A percentile compares a stretch with the other conserved stretches of the same genome.
Conservation (phyloP, 1,139 yeast species). For the Hanseniaspora gamundiae region DNA sequence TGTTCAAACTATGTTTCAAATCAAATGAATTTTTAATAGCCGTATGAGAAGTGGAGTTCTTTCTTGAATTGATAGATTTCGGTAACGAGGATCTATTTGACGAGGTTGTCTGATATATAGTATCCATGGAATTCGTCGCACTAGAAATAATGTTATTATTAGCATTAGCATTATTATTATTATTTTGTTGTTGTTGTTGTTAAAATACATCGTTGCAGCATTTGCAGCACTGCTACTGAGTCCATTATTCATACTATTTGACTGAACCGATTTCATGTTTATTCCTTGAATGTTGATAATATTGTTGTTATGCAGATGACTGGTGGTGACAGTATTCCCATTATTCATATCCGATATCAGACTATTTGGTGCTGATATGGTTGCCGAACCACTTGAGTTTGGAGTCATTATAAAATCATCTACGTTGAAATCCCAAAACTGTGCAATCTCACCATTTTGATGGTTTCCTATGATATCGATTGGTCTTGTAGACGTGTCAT, state of each 20-base stretch:
- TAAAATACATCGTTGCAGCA: neutral
- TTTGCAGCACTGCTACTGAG: neutral
- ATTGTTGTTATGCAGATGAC: neutral
- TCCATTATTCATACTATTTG: neutral
- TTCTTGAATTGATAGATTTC: neutral
- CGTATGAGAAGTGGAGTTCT: neutral
- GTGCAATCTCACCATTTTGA: constrained; percentile 28
- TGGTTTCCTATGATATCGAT: constrained; percentile 19
- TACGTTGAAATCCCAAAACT: constrained; percentile 25
- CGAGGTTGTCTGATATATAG: neutral
- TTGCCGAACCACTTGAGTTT: constrained; percentile 24
- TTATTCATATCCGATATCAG: constrained; percentile 14
- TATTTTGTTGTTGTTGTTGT: neutral
- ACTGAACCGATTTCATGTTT: neutral
- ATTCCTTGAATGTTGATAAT: neutral
- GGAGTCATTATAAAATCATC: constrained; percentile 26
- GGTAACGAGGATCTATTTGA: neutral
- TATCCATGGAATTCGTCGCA: neutral
- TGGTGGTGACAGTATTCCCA: neutral
- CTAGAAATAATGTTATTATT: neutral
- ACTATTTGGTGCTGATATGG: constrained; percentile 26
- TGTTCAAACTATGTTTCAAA: neutral
- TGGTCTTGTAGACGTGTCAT: constrained; percentile 9
- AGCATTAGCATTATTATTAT: no score
- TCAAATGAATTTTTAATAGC: neutral